Base-by-base conservation (phyloP, 345 rosid species). In the Noccaea caerulescens region DNA sequence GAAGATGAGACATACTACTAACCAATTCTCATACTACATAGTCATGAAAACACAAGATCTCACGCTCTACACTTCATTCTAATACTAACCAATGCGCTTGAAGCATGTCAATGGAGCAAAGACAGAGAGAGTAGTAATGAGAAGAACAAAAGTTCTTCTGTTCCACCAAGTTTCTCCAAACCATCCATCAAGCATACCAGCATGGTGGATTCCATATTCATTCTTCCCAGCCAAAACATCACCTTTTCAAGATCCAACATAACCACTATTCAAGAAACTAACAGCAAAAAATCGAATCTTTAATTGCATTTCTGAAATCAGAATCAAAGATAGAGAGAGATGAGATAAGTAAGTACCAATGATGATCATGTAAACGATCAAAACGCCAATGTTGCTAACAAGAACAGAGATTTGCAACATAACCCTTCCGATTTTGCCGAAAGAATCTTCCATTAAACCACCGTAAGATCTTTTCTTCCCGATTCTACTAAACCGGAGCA, bases 321-420 rank as follows among this genome's bases (percentile, higher is more conserved):
- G 44, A 10, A 39, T 10, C n/a, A 39, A 39, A 9, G 51, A 6
- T 2, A 44, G 1, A 36, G 58, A 76, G 44, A 52, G 11, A 63
- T 1, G 14, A 47, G 45, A 30, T 34, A 58, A 39, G 23, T 20
- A 20, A 9, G 57, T 84, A 91, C 99, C 98, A 33, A 91, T 88
- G 47, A 91, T 94, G 73, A 94, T 94, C 98, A 94, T 87, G 91
- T 94, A 91, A 46, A 89, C 99, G 61, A 91, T 81, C 75, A 94
- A 89, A 12, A 89, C 97, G 43, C 98, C 99, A 13, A 91, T 70
- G 80, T 89, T 89, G 86, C 88, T 89, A 76, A 92, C 63, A 57
- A 89, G 45, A 66, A 94, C 87, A 72, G 85, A 54, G 43, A 85
- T 44, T 82, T 94, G 97, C 84, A 88, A 54, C 49, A 82, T 2